Conservation (phyloP, 2,329 filamentous ascomycete genomes). For the Dendryphion nanum region DNA sequence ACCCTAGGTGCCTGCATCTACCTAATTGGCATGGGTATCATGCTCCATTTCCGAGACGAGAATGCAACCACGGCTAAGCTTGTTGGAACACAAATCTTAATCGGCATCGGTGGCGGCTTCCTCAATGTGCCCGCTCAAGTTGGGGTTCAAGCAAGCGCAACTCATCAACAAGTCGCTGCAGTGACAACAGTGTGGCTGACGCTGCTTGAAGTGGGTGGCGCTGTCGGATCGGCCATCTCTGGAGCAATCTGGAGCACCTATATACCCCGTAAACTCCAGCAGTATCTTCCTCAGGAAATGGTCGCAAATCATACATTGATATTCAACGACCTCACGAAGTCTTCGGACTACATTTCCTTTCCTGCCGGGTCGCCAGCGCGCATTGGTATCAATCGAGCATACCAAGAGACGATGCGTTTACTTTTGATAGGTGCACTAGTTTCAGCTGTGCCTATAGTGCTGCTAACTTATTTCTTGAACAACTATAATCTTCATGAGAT, state of each 20-base stretch:
- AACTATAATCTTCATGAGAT: too few relatives aligned
- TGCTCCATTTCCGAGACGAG: neutral
- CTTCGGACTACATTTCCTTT: too few relatives aligned
- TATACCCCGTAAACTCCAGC: neutral
- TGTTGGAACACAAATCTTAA: neutral
- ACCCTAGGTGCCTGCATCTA: neutral
- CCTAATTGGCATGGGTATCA: neutral
- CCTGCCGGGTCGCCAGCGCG: too few relatives aligned
- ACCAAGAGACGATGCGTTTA: too few relatives aligned
- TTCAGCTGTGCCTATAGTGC: too few relatives aligned
- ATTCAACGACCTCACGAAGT: too few relatives aligned
- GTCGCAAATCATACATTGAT: too few relatives aligned
- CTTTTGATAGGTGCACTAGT: too few relatives aligned
- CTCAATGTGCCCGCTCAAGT: neutral
- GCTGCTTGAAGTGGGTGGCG: neutral
- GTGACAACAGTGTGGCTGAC: neutral
- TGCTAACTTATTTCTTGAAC: too few relatives aligned
- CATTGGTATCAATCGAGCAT: too few relatives aligned
- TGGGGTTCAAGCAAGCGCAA: neutral
- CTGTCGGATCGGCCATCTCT: neutral
- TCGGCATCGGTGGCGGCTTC: neutral
- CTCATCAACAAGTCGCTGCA: neutral
- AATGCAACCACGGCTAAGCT: neutral
- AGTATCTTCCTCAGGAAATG: conserved; percentile 1
- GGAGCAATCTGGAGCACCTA: neutral